These are phyloP conservation scores for Setaria viridis DNA, from an alignment of 202 grass and related monocot genomes.

Conservation along the genomic window DNA sequence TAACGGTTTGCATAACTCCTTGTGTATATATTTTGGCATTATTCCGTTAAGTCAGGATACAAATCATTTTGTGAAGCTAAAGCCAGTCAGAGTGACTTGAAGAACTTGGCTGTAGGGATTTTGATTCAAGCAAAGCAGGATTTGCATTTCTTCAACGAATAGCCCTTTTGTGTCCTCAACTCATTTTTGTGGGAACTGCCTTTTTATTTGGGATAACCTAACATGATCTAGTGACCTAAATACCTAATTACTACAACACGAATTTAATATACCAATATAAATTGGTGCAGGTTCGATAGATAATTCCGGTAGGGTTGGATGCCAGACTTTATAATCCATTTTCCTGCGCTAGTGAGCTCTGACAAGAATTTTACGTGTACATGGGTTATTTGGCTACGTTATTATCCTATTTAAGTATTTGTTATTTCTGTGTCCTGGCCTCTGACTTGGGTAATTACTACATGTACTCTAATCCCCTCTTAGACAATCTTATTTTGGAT, in stretches of 20 bases:
- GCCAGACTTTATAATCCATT: constrained; percentile 3
- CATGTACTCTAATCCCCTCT: constrained; percentile 1
- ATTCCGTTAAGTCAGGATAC: constrained; percentile 12
- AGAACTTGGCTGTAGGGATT: constrained; percentile 18
- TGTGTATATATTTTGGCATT: neutral
- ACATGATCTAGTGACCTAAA: neutral
- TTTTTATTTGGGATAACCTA: constrained; percentile 1
- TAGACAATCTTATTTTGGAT: constrained; percentile 15
- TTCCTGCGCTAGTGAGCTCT: neutral
- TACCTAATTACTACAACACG: neutral
- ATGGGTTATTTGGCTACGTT: neutral
- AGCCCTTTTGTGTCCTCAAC: constrained; percentile 4
- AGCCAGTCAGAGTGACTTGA: neutral
- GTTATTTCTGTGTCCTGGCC: neutral
- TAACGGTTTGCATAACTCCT: neutral
- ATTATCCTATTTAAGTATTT: constrained; percentile 6
- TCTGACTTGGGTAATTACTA: constrained; percentile 7
- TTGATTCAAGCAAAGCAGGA: constrained; percentile 21
- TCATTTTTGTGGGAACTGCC: neutral
- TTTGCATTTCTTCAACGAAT: constrained; percentile 25
- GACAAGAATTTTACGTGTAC: neutral
- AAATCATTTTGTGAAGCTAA: no score
- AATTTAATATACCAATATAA: neutral
- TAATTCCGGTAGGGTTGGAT: constrained; percentile 4
- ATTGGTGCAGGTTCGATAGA: constrained; percentile 15